phyloP scores from a whole-genome alignment of 192 early-diverging fungal genomes.

The Spinellus fusiger region DNA sequence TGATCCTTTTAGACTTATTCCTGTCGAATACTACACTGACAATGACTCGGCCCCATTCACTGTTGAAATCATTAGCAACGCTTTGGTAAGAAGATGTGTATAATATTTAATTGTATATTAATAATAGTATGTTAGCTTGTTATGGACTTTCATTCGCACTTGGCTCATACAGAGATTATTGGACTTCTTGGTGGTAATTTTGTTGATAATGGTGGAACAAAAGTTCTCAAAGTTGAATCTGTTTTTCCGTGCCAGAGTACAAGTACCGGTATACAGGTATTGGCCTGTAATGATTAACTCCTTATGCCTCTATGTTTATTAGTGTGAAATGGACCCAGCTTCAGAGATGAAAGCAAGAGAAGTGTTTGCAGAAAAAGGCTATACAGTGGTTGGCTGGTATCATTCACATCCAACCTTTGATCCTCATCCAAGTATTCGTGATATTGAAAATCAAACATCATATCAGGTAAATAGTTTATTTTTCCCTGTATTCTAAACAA shows the following conservation, averaged over 20 bases:
- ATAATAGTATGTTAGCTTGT: constrained; percentile 52
- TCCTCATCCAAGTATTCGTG: constrained; percentile 80
- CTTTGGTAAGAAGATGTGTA: constrained; percentile 38
- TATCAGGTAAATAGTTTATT: constrained; percentile 60
- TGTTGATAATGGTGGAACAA: constrained; percentile 27
- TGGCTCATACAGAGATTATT: constrained; percentile 89
- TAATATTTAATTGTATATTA: not conserved
- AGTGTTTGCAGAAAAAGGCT: constrained; percentile 55
- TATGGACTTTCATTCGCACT: constrained; percentile 91
- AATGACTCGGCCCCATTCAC: constrained; percentile 46
- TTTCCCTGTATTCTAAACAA: not conserved
- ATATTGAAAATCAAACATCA: constrained; percentile 83
- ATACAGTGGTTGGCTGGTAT: constrained; percentile 88
- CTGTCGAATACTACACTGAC: constrained; percentile 35
- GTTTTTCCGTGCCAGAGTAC: constrained; percentile 80
- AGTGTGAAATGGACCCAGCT: constrained; percentile 93
- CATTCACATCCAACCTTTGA: constrained; percentile 95
- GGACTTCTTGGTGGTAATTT: constrained; percentile 84
- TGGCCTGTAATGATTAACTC: not conserved
- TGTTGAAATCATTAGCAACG: constrained; percentile 41
- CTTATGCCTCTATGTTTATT: not conserved
- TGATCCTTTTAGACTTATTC: constrained; percentile 54
- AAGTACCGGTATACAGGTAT: constrained; percentile 55
- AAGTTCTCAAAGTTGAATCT: constrained; percentile 50
- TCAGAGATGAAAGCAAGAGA: constrained; percentile 81